phyloP scores from a whole-genome alignment of 257 asterid genomes.

The Solanum piurae region DNA sequence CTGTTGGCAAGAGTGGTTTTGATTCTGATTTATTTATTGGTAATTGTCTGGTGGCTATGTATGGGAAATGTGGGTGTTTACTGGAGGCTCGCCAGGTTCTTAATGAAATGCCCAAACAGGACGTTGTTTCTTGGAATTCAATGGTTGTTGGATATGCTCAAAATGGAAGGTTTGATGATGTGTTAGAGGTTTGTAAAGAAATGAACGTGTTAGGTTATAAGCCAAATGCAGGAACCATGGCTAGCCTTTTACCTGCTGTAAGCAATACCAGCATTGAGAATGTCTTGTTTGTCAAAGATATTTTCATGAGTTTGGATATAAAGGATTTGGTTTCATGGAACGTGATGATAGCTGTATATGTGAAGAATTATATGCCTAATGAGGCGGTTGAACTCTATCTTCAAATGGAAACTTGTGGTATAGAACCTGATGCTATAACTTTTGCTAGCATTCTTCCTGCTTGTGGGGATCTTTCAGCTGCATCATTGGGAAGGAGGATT shows the following conservation, averaged over 20 bases:
- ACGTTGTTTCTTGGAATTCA: constrained; percentile 85
- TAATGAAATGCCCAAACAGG: constrained; percentile 48
- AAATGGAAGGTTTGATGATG: constrained; percentile 59
- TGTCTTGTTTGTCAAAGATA: constrained; percentile 44
- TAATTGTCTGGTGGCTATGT: constrained; percentile 74
- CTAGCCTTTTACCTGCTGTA: constrained; percentile 81
- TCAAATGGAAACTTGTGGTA: constrained; percentile 44
- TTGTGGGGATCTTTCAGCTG: constrained; percentile 80
- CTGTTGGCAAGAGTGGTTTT: constrained; percentile 54
- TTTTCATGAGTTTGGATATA: constrained; percentile 44
- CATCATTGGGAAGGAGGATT: constrained; percentile 46
- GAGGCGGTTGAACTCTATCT: constrained; percentile 56
- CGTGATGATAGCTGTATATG: constrained; percentile 70
- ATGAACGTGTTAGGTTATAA: constrained; percentile 41
- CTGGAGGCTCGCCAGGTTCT: constrained; percentile 48
- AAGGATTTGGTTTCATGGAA: constrained; percentile 70
- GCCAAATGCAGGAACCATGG: constrained; percentile 83
- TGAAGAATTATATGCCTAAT: constrained; percentile 54
- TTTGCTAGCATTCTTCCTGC: constrained; percentile 83
- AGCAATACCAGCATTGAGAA: constrained; percentile 51
- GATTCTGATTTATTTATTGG: constrained; percentile 52
- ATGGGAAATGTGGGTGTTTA: constrained; percentile 73
- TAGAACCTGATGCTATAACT: constrained; percentile 57
- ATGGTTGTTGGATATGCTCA: constrained; percentile 66
- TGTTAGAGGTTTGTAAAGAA: constrained; percentile 59